Evolutionary conservation across 352 stramenopile genomes (phyloP), one percentile per base, ranked within the genome.

Genomic region (Pythium brassicae): DNA sequence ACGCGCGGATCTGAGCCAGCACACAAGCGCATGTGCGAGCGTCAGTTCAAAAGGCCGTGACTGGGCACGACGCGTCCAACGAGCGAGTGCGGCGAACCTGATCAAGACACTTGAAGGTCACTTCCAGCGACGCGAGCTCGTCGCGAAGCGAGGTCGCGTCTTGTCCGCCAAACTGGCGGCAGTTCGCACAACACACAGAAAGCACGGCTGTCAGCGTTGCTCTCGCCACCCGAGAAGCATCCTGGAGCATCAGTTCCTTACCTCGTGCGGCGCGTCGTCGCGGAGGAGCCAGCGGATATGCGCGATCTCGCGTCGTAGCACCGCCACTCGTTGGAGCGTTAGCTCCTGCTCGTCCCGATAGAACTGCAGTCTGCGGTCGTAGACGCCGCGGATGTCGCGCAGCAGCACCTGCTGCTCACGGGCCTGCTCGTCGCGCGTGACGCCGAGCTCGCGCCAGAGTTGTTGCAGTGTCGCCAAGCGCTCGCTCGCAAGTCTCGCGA

Each of bases 51-150:
- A 37, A 37, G 8, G 1, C 8, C 32, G 32, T 7, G 32, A 37
- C 8, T 37, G 32, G 32, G 32, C 5, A 8, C 32, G 14, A 1
- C 32, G 14, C 32, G 14, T 37, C 5, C 1, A 25, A 29, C 20
- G 9, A 4, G 5, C 1, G 17, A 32, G 12, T 35, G 6, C 20
- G 17, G 15, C 19, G 20, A 27, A 82, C 72, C 55, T 66, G 69
- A 20, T 78, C 59, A 4, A 83, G 44, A 34, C 71, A 72, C 19
- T 74, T 66, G 34, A 67, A 69, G 37, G 78, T 72, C 42, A 74
- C 62, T 50, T 77, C 65, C 29, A 83, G 47, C 15, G 65, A 56
- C 14, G 61, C 60, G 19, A 79, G 59, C 49, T 53, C 46, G 29
- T 83, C 68, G 1, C 70, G 65, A 11, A 78, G 58, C n/a, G 62